A percentile compares a stretch with the other conserved stretches of the same genome.
phyloP scores from a whole-genome alignment of 2,329 filamentous ascomycete genomes.

The Rhytidhysteron rufulum region DNA sequence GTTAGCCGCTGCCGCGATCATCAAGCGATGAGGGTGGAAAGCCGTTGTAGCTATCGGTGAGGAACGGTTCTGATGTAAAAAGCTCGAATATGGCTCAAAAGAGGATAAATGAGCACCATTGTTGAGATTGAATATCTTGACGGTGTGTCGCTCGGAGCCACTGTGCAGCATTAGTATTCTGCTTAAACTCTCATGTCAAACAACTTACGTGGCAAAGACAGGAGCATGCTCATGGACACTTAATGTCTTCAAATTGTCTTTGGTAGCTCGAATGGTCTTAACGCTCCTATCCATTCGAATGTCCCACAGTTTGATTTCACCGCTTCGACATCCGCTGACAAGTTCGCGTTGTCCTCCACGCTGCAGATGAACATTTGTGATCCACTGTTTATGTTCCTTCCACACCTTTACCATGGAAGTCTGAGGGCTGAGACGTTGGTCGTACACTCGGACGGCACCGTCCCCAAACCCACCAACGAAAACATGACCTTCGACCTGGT shows the following conservation, averaged over 20 bases:
- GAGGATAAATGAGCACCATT: constrained; percentile 74
- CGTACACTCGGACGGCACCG: constrained; percentile 89
- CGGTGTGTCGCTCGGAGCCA: constrained; percentile 80
- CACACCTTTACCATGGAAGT: constrained; percentile 95
- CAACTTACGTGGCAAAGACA: constrained; percentile 86
- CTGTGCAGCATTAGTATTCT: no score
- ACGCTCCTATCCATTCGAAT: constrained; percentile 80
- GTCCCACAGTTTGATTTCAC: constrained; percentile 94
- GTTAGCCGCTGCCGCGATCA: constrained; percentile 80
- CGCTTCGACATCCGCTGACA: constrained; percentile 84
- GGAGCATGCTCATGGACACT: constrained; percentile 95
- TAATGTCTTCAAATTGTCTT: constrained; percentile 74
- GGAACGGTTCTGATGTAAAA: constrained; percentile 75
- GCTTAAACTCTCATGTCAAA: background rate
- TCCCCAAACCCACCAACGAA: constrained; percentile 97
- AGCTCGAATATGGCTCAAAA: constrained; percentile 86
- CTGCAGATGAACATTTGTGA: constrained; percentile 95
- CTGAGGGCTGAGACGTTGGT: constrained; percentile 76
- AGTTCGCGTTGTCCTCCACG: constrained; percentile 90
- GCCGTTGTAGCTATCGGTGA: constrained; percentile 83
- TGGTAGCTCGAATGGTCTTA: constrained; percentile 69
- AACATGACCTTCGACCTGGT: constrained; percentile 95
- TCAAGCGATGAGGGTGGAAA: constrained; percentile 92
- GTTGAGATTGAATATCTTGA: constrained; percentile 85
- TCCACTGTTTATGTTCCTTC: constrained; percentile 95